A percentile compares a stretch with the other conserved stretches of the same genome.
phyloP scores from a whole-genome alignment of 257 asterid species.

The Nemophila menziesii region DNA sequence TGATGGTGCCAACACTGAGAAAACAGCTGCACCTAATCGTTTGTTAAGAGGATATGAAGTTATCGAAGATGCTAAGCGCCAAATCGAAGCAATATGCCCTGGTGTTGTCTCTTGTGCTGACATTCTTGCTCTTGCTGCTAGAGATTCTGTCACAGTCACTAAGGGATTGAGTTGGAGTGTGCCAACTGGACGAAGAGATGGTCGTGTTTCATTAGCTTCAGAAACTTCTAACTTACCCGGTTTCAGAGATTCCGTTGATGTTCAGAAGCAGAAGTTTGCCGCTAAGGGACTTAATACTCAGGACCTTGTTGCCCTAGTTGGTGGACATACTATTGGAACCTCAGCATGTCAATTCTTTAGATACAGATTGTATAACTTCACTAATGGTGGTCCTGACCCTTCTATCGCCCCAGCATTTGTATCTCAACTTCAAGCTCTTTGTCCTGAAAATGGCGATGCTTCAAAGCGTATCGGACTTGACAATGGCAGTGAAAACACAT shows the following conservation, averaged over 20 bases:
- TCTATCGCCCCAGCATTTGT: conserved; percentile 45
- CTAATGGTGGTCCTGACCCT: conserved; percentile 50
- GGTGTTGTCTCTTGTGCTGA: conserved; percentile 81
- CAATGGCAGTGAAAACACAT: conserved; percentile 44
- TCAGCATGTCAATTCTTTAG: conserved; percentile 60
- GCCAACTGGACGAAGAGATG: conserved; percentile 77
- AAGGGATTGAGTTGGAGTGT: conserved; percentile 59
- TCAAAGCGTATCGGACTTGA: conserved; percentile 50
- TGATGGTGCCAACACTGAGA: conserved; percentile 42
- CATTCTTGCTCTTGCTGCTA: conserved; percentile 76
- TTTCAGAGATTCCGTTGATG: conserved; percentile 43
- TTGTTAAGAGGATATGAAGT: conserved; percentile 57
- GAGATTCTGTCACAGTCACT: conserved; percentile 50
- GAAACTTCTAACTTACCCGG: conserved; percentile 43
- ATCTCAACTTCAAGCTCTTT: conserved; percentile 43
- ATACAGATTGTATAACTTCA: conserved; percentile 57
- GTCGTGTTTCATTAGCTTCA: conserved; percentile 54
- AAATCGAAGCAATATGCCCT: conserved; percentile 59
- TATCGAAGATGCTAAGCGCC: conserved; percentile 59
- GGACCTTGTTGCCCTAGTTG: conserved; percentile 88
- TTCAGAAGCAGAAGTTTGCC: conserved; percentile 42
- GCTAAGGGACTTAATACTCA: conserved; percentile 51
- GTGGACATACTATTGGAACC: conserved; percentile 85
- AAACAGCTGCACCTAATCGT: conserved; percentile 31
- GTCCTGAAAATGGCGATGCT: conserved; percentile 51